Conservation (phyloP, 2,329 filamentous ascomycete species). For the Colletotrichum sp. region DNA sequence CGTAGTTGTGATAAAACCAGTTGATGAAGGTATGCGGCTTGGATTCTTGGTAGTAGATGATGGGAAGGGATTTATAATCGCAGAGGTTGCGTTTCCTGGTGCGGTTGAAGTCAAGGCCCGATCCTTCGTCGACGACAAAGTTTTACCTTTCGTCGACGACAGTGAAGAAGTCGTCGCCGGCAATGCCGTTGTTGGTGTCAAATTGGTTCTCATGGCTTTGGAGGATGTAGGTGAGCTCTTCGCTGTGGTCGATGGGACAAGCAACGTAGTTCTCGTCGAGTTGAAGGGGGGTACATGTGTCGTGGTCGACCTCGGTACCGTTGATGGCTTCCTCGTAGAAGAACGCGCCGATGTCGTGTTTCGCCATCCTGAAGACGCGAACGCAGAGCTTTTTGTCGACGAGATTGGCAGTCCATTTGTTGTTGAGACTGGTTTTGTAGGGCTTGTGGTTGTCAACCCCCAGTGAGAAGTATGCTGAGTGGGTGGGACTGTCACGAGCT, state of each 20-base stretch:
- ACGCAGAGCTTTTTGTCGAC: neutral
- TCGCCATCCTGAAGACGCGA: neutral
- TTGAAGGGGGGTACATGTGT: neutral
- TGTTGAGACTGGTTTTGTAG: neutral
- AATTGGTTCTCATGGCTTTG: neutral
- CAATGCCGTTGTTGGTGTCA: neutral
- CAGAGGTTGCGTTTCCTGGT: neutral
- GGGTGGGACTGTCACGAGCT: accelerated
- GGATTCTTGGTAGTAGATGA: neutral
- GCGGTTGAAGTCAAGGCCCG: neutral
- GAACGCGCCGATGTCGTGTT: neutral
- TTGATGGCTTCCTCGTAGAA: neutral
- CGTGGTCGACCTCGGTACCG: neutral
- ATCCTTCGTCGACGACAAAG: neutral
- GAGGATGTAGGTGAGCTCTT: neutral
- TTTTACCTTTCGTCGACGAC: no score
- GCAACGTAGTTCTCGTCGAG: neutral
- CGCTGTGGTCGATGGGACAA: neutral
- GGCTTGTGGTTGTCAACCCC: neutral
- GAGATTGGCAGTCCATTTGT: neutral
- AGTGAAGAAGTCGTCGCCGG: neutral
- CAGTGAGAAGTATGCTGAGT: neutral
- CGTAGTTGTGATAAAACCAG: neutral
- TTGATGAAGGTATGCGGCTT: neutral
- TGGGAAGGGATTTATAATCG: neutral